Percentiles rank a stretch among this genome's conserved stretches.
Conservation (phyloP, 768 basidiomycete species). For the Hypholoma fasciculare region DNA sequence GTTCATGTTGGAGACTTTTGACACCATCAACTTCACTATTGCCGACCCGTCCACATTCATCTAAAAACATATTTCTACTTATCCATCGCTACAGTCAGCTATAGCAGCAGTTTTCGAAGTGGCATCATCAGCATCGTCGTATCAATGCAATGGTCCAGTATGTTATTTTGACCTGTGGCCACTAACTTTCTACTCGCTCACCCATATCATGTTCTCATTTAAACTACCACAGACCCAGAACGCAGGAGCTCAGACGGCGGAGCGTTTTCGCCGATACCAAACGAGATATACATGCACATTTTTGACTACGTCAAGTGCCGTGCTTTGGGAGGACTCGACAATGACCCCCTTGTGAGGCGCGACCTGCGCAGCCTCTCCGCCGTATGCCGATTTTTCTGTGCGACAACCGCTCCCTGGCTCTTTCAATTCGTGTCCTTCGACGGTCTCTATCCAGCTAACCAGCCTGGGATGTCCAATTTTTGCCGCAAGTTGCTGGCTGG, state of each 20-base stretch:
- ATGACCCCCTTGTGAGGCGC: constrained; percentile 14
- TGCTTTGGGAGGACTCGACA: constrained; percentile 7
- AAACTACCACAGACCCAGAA: constrained; percentile 14
- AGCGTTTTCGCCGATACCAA: constrained; percentile 33
- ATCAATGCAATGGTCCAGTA: constrained; percentile 8
- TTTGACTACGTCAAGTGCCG: constrained; percentile 30
- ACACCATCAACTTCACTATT: too few relatives aligned
- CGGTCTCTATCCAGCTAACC: background rate
- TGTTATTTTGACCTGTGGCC: background rate
- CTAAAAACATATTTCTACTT: too few relatives aligned
- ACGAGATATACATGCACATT: constrained; percentile 45
- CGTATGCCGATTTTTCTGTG: constrained; percentile 45
- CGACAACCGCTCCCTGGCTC: constrained; percentile 36
- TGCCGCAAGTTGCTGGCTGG: constrained; percentile 9
- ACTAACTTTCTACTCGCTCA: background rate
- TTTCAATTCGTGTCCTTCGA: constrained; percentile 33
- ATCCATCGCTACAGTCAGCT: too few relatives aligned
- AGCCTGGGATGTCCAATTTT: background rate
- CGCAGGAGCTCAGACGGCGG: constrained; percentile 9
- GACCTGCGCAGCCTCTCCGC: constrained; percentile 31
- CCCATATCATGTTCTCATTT: background rate
- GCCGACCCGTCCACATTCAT: too few relatives aligned
- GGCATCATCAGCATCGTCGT: background rate
- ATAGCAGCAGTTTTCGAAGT: background rate
- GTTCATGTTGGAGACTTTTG: too few relatives aligned